Base-by-base conservation (phyloP, 768 basidiomycete genomes). In the Botryobasidium botryosum region DNA sequence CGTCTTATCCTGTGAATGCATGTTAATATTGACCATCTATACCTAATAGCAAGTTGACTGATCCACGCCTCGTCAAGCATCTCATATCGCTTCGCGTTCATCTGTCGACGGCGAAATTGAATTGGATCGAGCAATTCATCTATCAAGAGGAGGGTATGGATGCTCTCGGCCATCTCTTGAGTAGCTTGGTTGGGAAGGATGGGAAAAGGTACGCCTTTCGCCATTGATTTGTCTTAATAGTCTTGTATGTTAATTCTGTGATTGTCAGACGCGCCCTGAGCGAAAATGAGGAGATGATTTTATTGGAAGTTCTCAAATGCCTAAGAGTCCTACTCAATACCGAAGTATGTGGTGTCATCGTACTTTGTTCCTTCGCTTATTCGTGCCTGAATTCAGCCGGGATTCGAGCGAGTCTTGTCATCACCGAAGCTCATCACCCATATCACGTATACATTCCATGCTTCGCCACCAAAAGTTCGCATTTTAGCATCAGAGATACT, bases 321-420 rank as follows among this genome's bases (percentile, higher is more conserved):
- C 60, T 94, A 20, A 67, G 87, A 32, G 79, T 80, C 0, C 61
- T 96, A 15, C 63, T 90, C 50, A 94, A 94, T 54, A 91, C 80
- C 1, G 75, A 82, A 61, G 88, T 86, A 54, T 57, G 76, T 45
- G 2, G 6, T 50, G 21, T 25, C 18, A 13, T 33, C 4, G 12
- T 23, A 18, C 18, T 18, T n/a, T 27, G 12, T 8, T 23, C 8
- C 1, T 25, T 8, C 1, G 2, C 25, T 13, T 25, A 24, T 15
- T 35, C 15, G 25, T 15, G 43, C 38, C 5, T 2, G 2, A 27
- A 24, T 25, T 49, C 42, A 90, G 84, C 62, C 69, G 41, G 86
- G 85, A 5, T 86, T 88, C 57, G 64, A 68, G 31, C 66, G 71
- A 47, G 76, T 84, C 10, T 59, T 88, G 27, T 57, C 65, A 5